A percentile compares a stretch with the other conserved stretches of the same genome.
Evolutionary conservation across 1,139 yeast genomes (phyloP).

Genomic region (Pneumocystis wakefieldiae): DNA sequence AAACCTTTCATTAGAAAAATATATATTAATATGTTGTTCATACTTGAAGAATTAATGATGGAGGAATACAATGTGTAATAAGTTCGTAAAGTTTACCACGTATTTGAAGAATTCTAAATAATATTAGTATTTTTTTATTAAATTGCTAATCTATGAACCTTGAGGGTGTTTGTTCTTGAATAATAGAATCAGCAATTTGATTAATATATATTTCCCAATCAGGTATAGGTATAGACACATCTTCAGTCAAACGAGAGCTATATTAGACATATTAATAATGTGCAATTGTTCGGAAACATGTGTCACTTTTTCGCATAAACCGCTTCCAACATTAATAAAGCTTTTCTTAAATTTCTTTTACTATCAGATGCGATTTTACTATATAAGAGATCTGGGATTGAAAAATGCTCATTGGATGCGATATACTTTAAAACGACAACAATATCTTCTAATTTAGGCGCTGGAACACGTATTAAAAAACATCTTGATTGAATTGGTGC

Average conservation of each 20-base stretch:
- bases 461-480: conserved; percentile 65
- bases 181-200: conserved; percentile 46
- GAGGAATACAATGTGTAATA: conserved; percentile 84
- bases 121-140: conserved; percentile 16
- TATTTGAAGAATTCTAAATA: conserved; percentile 43
- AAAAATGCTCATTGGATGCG: conserved; percentile 41
- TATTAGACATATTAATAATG: conserved; percentile 14
- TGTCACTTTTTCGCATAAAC: conserved; percentile 46
- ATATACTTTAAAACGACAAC: conserved; percentile 39
- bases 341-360: conserved; percentile 61
- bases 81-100: conserved; percentile 71
- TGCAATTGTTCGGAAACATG: neutral
- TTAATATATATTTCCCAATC: conserved; percentile 81
- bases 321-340: conserved; percentile 71
- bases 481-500: conserved; percentile 93
- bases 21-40: neutral
- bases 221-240: conserved; percentile 38
- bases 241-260: conserved; percentile 22
- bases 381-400: conserved; percentile 32
- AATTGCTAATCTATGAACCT: conserved; percentile 10
- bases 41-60: conserved; percentile 52
- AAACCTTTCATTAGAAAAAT: neutral
- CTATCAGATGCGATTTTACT: conserved; percentile 40
- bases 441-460: conserved; percentile 54
- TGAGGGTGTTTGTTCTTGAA: conserved; percentile 48